These are phyloP conservation scores for Neurospora sp. DNA, from an alignment of 495 filamentous ascomycete genomes.

Conservation along the genomic window DNA sequence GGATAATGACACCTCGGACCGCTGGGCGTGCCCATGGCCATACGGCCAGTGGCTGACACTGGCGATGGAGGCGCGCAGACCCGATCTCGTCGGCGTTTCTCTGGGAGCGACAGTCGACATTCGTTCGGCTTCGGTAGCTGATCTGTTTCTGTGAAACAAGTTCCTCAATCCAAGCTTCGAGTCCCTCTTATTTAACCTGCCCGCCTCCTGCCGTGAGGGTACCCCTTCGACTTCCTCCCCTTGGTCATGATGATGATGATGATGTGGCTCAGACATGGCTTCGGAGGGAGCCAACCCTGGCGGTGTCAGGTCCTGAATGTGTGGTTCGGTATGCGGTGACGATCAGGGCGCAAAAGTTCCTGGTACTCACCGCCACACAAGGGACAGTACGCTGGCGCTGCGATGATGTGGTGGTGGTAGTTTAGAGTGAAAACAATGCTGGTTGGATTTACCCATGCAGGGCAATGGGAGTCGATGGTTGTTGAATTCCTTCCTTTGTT, in stretches of 20 bases:
- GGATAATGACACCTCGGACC: constrained; percentile 30
- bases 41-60: constrained; percentile 35
- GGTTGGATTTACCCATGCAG: not conserved
- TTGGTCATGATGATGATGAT: not conserved
- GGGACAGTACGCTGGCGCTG: not conserved
- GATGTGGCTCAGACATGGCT: not conserved
- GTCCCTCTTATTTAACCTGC: constrained; percentile 29
- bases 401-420: not conserved
- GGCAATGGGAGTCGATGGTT: not conserved
- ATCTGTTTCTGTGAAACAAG: constrained; percentile 34
- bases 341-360: not conserved
- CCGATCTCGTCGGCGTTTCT: constrained; percentile 15
- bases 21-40: constrained; percentile 13
- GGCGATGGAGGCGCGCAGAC: constrained; percentile 33
- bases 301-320: not conserved
- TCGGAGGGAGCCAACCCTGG: not conserved
- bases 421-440: not conserved
- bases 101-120: constrained; percentile 6
- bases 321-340: not conserved
- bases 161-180: constrained; percentile 40
- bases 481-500: not conserved
- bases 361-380: not conserved
- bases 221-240: constrained; percentile 11
- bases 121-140: constrained; percentile 16
- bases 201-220: constrained; percentile 14